Conservation (phyloP, 805 yeast genomes). For the Kluyveromyces aestuarii region DNA sequence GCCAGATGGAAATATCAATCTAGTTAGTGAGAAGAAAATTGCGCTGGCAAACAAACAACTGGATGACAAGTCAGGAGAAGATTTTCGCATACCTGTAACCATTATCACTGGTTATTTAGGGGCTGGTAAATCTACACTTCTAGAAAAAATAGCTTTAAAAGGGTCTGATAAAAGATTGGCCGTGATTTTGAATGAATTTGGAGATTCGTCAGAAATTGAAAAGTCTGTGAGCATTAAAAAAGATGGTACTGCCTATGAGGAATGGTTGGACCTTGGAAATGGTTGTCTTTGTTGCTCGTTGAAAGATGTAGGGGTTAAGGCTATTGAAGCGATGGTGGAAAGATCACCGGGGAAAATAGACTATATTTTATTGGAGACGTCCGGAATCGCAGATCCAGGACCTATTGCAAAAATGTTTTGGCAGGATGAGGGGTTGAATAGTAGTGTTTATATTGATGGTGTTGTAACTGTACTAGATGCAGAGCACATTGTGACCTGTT, state of each 20-base stretch:
- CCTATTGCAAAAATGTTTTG: conserved; percentile 97
- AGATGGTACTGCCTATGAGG: conserved; percentile 53
- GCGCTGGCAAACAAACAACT: conserved; percentile 22
- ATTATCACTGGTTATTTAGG: conserved; percentile 93
- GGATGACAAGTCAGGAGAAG: conserved; percentile 2
- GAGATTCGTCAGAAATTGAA: conserved; percentile 85
- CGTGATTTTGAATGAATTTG: conserved; percentile 85
- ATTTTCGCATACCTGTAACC: conserved; percentile 69
- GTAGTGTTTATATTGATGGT: conserved; percentile 84
- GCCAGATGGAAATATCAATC: conserved; percentile 21
- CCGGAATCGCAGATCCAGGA: conserved; percentile 96
- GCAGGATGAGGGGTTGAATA: conserved; percentile 83
- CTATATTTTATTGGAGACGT: conserved; percentile 86
- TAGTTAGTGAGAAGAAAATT: conserved; percentile 24
- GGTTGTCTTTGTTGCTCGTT: conserved; percentile 97
- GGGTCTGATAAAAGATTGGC: conserved; percentile 69
- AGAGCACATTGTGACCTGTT: conserved; percentile 51
- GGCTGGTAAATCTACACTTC: conserved; percentile 83
- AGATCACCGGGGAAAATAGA: conserved; percentile 68
- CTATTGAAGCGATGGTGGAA: conserved; percentile 79
- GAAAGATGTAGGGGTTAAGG: conserved; percentile 88
- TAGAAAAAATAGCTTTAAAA: conserved; percentile 62
- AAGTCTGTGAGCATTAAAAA: conserved; percentile 63
- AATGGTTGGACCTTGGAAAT: conserved; percentile 94
- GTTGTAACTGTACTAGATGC: conserved; percentile 81